phyloP scores from a whole-genome alignment of 352 stramenopile species.

The Phytophthora capsici region DNA sequence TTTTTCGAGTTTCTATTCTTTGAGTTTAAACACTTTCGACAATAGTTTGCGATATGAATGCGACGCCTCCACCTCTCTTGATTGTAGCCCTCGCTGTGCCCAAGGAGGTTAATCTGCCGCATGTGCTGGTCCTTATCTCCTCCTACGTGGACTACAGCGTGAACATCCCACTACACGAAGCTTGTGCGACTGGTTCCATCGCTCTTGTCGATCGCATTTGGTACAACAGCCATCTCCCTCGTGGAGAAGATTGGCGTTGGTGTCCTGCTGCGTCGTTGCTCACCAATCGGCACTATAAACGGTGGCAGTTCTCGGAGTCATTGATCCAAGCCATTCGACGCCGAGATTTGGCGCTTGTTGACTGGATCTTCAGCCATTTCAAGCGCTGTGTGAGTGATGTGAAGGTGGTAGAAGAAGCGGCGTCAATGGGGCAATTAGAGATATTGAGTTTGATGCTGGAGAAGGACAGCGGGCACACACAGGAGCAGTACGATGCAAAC shows the following conservation, averaged over 20 bases:
- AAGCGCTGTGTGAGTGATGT: slow-evolving; percentile 6
- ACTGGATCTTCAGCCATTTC: slow-evolving; percentile 14
- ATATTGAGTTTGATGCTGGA: slow-evolving; percentile 6
- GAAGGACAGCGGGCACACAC: background rate
- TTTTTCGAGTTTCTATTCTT: too few relatives aligned
- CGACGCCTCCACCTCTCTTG: background rate
- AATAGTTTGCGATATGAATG: too few relatives aligned
- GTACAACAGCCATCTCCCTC: background rate
- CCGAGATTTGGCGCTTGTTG: slow-evolving; percentile 2
- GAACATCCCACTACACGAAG: slow-evolving; percentile 7
- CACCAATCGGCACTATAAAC: slow-evolving; percentile 6
- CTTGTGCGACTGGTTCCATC: background rate
- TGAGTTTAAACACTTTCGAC: too few relatives aligned
- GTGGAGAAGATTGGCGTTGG: slow-evolving; percentile 1
- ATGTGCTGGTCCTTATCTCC: slow-evolving; percentile 4
- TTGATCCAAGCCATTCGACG: slow-evolving; percentile 10
- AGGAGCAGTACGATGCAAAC: background rate
- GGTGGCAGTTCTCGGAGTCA: slow-evolving; percentile 12
- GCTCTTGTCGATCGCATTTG: slow-evolving; percentile 9
- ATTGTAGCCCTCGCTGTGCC: background rate
- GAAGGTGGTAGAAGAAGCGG: slow-evolving; percentile 9
- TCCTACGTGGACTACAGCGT: slow-evolving; percentile 1
- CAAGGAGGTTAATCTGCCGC: background rate
- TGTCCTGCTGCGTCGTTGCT: background rate
- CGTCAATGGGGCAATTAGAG: background rate